phyloP scores from a whole-genome alignment of 2,329 filamentous ascomycete species.

The Aspergillus sp. region DNA sequence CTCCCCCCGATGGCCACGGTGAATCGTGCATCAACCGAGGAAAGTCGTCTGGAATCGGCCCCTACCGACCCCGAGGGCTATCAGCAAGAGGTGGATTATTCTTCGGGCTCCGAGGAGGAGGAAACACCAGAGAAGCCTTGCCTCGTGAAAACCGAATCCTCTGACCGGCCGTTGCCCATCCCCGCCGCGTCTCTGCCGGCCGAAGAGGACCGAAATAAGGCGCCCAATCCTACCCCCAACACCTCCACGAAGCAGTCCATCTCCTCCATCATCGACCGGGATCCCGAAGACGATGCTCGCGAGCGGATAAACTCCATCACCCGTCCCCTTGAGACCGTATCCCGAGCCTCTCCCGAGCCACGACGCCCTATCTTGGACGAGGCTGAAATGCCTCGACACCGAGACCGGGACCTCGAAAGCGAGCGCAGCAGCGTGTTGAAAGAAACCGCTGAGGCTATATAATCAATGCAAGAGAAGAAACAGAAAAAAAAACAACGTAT shows the following conservation, averaged over 20 bases:
- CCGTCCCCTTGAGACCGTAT: conserved; percentile 18
- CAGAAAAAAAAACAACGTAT: not conserved
- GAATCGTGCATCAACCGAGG: conserved; percentile 37
- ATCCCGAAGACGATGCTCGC: conserved; percentile 25
- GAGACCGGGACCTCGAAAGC: conserved; percentile 20
- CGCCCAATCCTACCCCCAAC: conserved; percentile 17
- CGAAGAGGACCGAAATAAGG: conserved; percentile 15
- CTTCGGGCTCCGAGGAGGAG: conserved; percentile 31
- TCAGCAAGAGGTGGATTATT: conserved; percentile 30
- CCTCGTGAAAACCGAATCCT: conserved; percentile 30
- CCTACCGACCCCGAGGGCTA: conserved; percentile 32
- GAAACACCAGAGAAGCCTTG: conserved; percentile 23
- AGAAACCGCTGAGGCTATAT: conserved; percentile 18
- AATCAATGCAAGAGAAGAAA: conserved; percentile 1
- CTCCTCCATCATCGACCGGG: conserved; percentile 40
- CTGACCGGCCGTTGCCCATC: conserved; percentile 22
- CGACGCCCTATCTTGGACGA: conserved; percentile 9
- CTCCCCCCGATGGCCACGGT: conserved; percentile 32
- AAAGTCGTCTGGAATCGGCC: conserved; percentile 31
- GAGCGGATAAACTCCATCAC: conserved; percentile 21
- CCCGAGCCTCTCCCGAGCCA: conserved; percentile 18
- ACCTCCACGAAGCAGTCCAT: conserved; percentile 40
- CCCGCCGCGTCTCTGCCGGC: conserved; percentile 14
- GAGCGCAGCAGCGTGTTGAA: conserved; percentile 27
- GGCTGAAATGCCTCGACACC: conserved; percentile 10